Evolutionary conservation across 1,284 basidiomycete genomes (phyloP).

Genomic region (Sanghuangporus weigelae): DNA sequence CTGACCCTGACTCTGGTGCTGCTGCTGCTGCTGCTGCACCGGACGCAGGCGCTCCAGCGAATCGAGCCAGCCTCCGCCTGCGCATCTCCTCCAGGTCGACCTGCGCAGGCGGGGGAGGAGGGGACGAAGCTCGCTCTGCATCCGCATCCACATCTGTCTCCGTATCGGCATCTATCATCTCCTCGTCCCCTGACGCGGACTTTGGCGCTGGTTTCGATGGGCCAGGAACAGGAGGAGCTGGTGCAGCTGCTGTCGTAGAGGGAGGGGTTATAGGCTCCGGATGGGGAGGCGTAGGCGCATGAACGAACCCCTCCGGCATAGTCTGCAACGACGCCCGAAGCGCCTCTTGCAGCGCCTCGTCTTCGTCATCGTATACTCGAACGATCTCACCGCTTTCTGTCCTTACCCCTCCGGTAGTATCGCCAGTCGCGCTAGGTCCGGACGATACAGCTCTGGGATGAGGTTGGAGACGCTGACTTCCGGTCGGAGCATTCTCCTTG

Average conservation of each 20-base stretch:
- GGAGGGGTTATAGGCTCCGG: conserved; percentile 12
- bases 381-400: conserved; percentile 22
- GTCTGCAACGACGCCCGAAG: conserved; percentile 75
- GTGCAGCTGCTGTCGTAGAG: conserved; percentile 20
- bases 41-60: conserved; percentile 36
- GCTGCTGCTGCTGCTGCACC: neutral
- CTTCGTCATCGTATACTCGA: conserved; percentile 79
- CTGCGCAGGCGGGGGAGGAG: conserved; percentile 26
- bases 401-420: neutral
- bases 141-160: conserved; percentile 24
- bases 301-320: conserved; percentile 48
- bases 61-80: conserved; percentile 68
- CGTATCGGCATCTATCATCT: neutral
- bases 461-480: conserved; percentile 3
- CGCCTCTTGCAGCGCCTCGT: conserved; percentile 81
- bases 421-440: neutral
- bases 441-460: conserved; percentile 2
- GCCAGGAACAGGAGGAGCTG: conserved; percentile 5
- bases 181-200: conserved; percentile 19
- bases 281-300: conserved; percentile 32
- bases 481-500: conserved; percentile 18
- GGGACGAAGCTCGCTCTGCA: conserved; percentile 20
- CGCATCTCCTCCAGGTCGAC: conserved; percentile 76
- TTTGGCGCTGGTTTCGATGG: conserved; percentile 19
- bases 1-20: neutral